Evolutionary conservation across 768 basidiomycete genomes (phyloP).

Genomic region (Chalciporus sphaerocephalus): DNA sequence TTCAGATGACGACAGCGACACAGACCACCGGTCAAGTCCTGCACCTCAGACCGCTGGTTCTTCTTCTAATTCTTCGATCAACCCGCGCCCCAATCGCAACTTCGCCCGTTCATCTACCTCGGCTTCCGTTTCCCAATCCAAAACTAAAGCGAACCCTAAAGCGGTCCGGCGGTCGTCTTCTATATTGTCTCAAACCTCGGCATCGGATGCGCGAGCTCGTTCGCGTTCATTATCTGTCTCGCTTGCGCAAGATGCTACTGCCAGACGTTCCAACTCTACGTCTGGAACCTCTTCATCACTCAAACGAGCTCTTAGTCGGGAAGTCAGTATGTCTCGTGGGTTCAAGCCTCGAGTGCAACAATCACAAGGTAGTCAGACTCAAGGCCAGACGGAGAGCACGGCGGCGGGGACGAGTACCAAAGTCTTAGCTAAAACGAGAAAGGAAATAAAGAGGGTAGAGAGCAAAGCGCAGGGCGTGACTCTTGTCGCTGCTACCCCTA

Average conservation of each 20-base stretch:
- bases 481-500: slow-evolving; percentile 56
- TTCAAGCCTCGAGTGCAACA: slow-evolving; percentile 47
- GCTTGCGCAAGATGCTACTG: slow-evolving; percentile 56
- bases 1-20: slow-evolving; percentile 39
- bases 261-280: slow-evolving; percentile 30
- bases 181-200: slow-evolving; percentile 12
- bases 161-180: slow-evolving; percentile 25
- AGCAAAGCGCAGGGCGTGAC: slow-evolving; percentile 19
- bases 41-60: slow-evolving; percentile 3
- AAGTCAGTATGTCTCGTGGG: slow-evolving; percentile 72
- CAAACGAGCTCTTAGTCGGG: slow-evolving; percentile 57
- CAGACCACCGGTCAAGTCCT: slow-evolving; percentile 12
- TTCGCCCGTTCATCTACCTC: slow-evolving; percentile 11
- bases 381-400: background rate
- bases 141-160: slow-evolving; percentile 6
- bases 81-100: slow-evolving; percentile 11
- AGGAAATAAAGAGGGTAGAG: slow-evolving; percentile 6
- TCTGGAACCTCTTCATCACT: slow-evolving; percentile 38
- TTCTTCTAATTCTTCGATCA: background rate
- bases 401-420: slow-evolving; percentile 10
- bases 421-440: slow-evolving; percentile 8
- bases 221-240: slow-evolving; percentile 67
- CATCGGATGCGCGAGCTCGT: slow-evolving; percentile 37
- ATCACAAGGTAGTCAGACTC: slow-evolving; percentile 12
- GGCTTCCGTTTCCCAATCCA: slow-evolving; percentile 7